Conservation (phyloP, 1,139 yeast genomes). For the Yamadazyma triangularis region DNA sequence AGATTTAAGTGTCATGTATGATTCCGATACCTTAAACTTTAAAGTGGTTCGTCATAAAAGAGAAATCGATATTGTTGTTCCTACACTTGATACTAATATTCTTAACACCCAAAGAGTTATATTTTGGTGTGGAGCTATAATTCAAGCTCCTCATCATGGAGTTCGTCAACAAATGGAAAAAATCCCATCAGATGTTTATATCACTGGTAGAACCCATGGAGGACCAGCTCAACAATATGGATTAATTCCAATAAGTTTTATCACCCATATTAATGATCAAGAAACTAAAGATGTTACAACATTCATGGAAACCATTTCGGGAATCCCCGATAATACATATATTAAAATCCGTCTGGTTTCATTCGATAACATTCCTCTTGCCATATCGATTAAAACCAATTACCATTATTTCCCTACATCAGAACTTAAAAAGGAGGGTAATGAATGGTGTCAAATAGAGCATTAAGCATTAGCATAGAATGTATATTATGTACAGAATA, state of each 20-base stretch:
- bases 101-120: slow-evolving; percentile 65
- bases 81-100: slow-evolving; percentile 54
- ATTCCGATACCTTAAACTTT: slow-evolving; percentile 45
- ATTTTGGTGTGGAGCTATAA: slow-evolving; percentile 76
- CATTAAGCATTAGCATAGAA: neutral
- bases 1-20: slow-evolving; percentile 57
- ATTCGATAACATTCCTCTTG: slow-evolving; percentile 81
- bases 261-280: slow-evolving; percentile 80
- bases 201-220: slow-evolving; percentile 67
- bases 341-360: slow-evolving; percentile 78
- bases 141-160: slow-evolving; percentile 51
- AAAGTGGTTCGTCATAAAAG: slow-evolving; percentile 56
- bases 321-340: slow-evolving; percentile 74
- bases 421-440: slow-evolving; percentile 49
- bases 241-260: slow-evolving; percentile 74
- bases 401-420: slow-evolving; percentile 89
- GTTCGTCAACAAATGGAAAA: slow-evolving; percentile 65
- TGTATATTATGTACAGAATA: no score
- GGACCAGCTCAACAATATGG: slow-evolving; percentile 86
- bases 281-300: slow-evolving; percentile 66
- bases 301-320: slow-evolving; percentile 58
- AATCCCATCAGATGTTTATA: slow-evolving; percentile 79
- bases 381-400: slow-evolving; percentile 80
- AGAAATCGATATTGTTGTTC: slow-evolving; percentile 52
- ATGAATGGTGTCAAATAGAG: slow-evolving; percentile 50